phyloP scores from a whole-genome alignment of 176 grass and related monocot species.

The Carex littledalei region DNA sequence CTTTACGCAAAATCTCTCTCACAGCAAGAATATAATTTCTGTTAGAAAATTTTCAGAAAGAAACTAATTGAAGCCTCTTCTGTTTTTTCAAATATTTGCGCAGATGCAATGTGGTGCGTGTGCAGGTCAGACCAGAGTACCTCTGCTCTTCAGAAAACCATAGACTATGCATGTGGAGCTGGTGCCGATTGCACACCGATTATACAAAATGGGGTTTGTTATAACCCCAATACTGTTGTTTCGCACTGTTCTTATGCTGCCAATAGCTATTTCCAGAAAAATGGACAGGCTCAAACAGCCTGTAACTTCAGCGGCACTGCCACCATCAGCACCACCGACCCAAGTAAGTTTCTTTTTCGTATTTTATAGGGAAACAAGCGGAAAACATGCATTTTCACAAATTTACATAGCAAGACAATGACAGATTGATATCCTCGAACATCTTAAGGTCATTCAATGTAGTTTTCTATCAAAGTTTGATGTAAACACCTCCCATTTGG shows the following conservation, averaged over 20 bases:
- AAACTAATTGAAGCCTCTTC: neutral
- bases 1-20: neutral
- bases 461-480: neutral
- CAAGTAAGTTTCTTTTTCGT: slow-evolving; percentile 41
- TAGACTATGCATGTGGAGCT: slow-evolving; percentile 90
- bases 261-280: slow-evolving; percentile 91
- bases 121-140: slow-evolving; percentile 53
- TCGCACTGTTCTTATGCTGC: slow-evolving; percentile 91
- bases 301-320: slow-evolving; percentile 75
- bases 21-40: neutral
- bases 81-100: neutral
- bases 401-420: neutral
- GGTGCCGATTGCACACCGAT: slow-evolving; percentile 68
- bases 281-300: slow-evolving; percentile 43
- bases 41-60: neutral
- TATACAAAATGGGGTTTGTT: slow-evolving; percentile 53
- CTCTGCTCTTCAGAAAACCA: slow-evolving; percentile 63
- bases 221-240: slow-evolving; percentile 60
- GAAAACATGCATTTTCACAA: neutral
- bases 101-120: slow-evolving; percentile 81
- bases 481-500: neutral
- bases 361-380: neutral
- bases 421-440: neutral
- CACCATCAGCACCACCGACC: slow-evolving; percentile 51
- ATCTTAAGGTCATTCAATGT: neutral